Evolutionary conservation across 129 eudicot genomes (phyloP), one percentile per base, ranked within the genome.

Genomic region (Sambucus nigra): DNA sequence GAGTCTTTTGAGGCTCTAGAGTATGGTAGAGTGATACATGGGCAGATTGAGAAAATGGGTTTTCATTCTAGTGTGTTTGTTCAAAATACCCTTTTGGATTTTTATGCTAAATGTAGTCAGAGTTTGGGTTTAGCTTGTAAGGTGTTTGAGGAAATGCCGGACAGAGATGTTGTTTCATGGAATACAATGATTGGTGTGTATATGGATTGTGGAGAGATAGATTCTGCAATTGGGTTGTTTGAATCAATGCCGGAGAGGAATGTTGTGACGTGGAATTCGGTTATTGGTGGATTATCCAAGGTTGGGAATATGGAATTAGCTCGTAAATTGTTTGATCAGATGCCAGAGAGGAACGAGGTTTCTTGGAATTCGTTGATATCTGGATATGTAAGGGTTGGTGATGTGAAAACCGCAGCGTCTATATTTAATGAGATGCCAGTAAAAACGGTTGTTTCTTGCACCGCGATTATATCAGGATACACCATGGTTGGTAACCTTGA

Each of bases 361-460:
- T 82, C 93, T 62, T 82, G 93, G 86, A 82, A 78, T 44, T 60
- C 75, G 17, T 38, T 82, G 65, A 27, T 78, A 11, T 82, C 82
- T 0, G 86, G 93, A 5, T 82, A 78, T 56, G 66, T 82, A 0
- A 78, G 68, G 59, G 38, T 50, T 7, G 82, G 75, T 15, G 80
- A 82, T 39, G 22, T 82, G 46, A 57, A 44, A 33, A 51, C 67
- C 24, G 86, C 93, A 1, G 64, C 54, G 66, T 58, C 25, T 31
- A 19, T 78, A 13, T 78, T 74, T 35, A 19, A 75, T 6, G 53
- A 49, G 48, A 78, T 82, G 86, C 86, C 93, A 0, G 67, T 74
- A 54, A 78, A 70, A 60, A 65, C 73, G 39, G 73, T 78, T 4
- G 86, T 78, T 27, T 69, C 86, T 18, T 72, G 75, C 73, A 82